Evolutionary conservation across 108 stramenopile species (phyloP), one percentile per base, ranked within the genome.

Genomic region (Skeletonema grethae): DNA sequence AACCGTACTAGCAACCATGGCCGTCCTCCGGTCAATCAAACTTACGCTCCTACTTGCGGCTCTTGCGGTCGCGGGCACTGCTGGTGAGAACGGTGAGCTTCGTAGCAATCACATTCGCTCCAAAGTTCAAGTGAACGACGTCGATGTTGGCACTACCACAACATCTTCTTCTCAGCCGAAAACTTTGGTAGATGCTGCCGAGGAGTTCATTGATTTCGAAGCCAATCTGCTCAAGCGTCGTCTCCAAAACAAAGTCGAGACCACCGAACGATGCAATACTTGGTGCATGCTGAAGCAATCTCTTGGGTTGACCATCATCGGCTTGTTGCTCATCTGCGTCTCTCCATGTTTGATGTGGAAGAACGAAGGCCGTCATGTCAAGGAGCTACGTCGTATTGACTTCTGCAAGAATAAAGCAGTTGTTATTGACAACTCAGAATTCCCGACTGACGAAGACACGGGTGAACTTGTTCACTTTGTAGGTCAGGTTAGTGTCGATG

Each of bases 391-490:
- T 13, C 39, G 77, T n/a, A 84, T 83, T 32, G 70, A 76, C 48
- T 85, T 80, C 39, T 75, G 77, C 85, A 85, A 80, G 65, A 85
- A 85, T 57, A 70, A 85, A 28, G 84, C 84, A 13, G 78, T 80
- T 18, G 62, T 75, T 5, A 60, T 84, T 46, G 61, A 72, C 41
- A 80, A 84, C 46, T 57, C 55, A 48, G 75, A 82, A 0, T 9
- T 67, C 5, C 80, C 80, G 4, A 61, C 61, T 35, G 76, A 82
- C 39, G 84, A 84, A 7, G 41, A 74, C 43, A 57, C 62, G 4
- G 80, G 80, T 3, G 66, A 72, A 16, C 75, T 84, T 16, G 84
- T 84, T 39, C 72, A 84, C 63, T 84, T 84, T 57, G 65, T 71
- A 43, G 84, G 84, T 15, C 43, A 78, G 29, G 84, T 84, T n/a